Evolutionary conservation across 2,329 filamentous ascomycete genomes (phyloP), one percentile per base, ranked within the genome.

Genomic region (Amesomyces nigricolor): DNA sequence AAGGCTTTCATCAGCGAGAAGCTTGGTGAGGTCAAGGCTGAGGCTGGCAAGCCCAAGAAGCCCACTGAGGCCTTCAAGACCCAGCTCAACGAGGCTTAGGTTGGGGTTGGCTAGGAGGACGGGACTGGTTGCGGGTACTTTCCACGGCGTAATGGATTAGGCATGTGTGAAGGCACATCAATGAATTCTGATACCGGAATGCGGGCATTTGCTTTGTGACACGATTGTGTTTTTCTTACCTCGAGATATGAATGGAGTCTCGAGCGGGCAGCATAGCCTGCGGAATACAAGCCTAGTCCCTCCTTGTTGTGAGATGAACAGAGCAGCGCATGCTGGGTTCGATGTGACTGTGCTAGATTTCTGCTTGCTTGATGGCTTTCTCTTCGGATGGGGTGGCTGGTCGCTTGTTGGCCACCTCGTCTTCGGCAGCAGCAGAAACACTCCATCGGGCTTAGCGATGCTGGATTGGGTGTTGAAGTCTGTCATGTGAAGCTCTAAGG

Each of bases 1-100:
- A 81, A 87, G 68, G 86, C 89, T 62, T 99, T 95, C 79, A 80
- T 86, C 68, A 89, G 95, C 83, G 83, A 90, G 71, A 87, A 90
- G 78, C 75, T 94, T 58, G 89, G 89, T 65, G 81, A 87, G 75
- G 53, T 59, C 32, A 66, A 66, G 65, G 58, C 49, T 13, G 56
- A 64, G 10, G 55, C 60, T 53, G 62, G 60, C 60, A 64, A 64
- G 61, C 60, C 61, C 52, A 47, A 50, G 54, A 48, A 40, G 13
- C 46, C 61, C 5, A 57, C 63, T 5, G 54, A 54, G 17, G 43
- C 48, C 43, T 66, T 66, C 62, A 58, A 61, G 52, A 50, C 54
- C 40, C 59, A 61, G 40, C 64, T 65, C 43, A 54, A 63, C 48
- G 63, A 66, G 62, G 46, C 53, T 37, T 66, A 66, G 53, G 58